These are phyloP conservation scores for Ciborinia camelliae DNA, from an alignment of 2,329 filamentous ascomycete species.

Conservation along the genomic window DNA sequence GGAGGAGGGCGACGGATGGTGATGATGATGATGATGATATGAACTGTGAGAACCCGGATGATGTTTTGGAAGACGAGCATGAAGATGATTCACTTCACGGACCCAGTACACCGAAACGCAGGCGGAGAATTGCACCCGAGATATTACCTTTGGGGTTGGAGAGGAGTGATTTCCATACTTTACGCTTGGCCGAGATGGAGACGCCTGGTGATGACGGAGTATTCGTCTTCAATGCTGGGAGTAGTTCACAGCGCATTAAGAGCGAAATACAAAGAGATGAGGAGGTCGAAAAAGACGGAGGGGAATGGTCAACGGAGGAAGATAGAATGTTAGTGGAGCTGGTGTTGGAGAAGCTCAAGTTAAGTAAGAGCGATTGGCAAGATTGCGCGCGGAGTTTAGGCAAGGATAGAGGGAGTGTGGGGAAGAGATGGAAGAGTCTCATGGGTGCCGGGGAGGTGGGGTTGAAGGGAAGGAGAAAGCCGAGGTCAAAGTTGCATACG, in stretches of 20 bases:
- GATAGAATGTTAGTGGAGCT: conserved; percentile 65
- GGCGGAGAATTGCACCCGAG: conserved; percentile 55
- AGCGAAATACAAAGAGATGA: conserved; percentile 28
- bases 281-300: conserved; percentile 1
- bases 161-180: conserved; percentile 54
- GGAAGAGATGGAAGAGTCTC: conserved; percentile 60
- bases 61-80: conserved; percentile 33
- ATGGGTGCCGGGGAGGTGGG: conserved; percentile 58
- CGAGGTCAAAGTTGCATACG: conserved; percentile 48
- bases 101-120: conserved; percentile 55
- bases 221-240: conserved; percentile 4
- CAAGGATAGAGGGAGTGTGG: conserved; percentile 55
- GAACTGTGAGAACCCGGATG: conserved; percentile 42
- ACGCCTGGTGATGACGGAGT: neutral
- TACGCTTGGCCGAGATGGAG: conserved; percentile 40
- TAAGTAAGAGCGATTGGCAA: conserved; percentile 63
- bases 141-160: conserved; percentile 58
- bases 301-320: conserved; percentile 58
- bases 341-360: conserved; percentile 62
- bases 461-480: conserved; percentile 46
- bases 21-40: conserved; percentile 55
- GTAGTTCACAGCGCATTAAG: neutral
- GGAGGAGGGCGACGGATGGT: conserved; percentile 46
- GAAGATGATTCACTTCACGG: conserved; percentile 28
- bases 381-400: conserved; percentile 63